Conservation (phyloP, 306 rosid species). For the Chamaecrista fasciculata region DNA sequence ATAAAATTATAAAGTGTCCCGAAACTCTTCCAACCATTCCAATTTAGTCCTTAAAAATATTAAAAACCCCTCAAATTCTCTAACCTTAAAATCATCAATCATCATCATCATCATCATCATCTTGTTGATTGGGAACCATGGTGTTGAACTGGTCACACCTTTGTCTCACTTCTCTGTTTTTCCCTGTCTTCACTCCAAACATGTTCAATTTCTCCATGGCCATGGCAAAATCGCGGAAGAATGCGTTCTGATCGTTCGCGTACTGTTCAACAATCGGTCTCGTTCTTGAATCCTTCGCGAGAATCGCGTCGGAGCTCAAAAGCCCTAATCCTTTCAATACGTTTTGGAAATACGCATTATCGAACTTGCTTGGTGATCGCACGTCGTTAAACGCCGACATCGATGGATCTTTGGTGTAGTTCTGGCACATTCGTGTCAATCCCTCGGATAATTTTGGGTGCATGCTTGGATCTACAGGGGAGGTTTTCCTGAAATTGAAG, state of each 20-base stretch:
- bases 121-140: not conserved
- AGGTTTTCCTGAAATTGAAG: conserved; percentile 39
- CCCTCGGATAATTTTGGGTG: conserved; percentile 40
- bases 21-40: no score
- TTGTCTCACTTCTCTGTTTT: conserved; percentile 31
- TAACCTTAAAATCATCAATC: no score
- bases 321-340: conserved; percentile 43
- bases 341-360: conserved; percentile 43
- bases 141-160: conserved; percentile 49
- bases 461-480: conserved; percentile 36
- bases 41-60: no score
- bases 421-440: conserved; percentile 32
- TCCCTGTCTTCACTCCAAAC: conserved; percentile 37
- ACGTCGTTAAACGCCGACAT: conserved; percentile 60
- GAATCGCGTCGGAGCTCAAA: conserved; percentile 30
- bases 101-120: not conserved
- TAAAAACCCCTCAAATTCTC: no score
- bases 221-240: conserved; percentile 40
- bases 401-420: conserved; percentile 27
- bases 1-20: no score
- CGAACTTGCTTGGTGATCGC: conserved; percentile 51
- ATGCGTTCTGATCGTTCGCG: conserved; percentile 33
- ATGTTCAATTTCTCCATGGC: conserved; percentile 47
- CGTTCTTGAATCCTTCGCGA: conserved; percentile 43
- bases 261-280: conserved; percentile 45